A percentile compares a stretch with the other conserved stretches of the same genome.
These are phyloP conservation scores for Arachnopeziza araneosa DNA, from an alignment of 2,329 filamentous ascomycete species.

Conservation along the genomic window DNA sequence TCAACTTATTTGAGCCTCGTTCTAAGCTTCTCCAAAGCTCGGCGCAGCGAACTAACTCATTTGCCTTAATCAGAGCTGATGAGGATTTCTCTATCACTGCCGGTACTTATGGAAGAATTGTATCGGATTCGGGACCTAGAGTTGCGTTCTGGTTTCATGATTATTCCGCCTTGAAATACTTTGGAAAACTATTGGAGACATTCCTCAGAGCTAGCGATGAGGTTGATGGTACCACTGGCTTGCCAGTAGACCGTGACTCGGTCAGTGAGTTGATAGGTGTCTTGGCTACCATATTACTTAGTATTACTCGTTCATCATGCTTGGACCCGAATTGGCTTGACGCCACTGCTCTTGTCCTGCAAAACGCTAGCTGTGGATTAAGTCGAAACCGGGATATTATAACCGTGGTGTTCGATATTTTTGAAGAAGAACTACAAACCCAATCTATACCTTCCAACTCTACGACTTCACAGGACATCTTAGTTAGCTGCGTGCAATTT, in stretches of 20 bases:
- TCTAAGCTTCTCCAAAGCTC: slow-evolving; percentile 10
- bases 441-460: slow-evolving; percentile 35
- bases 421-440: slow-evolving; percentile 60
- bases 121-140: slow-evolving; percentile 71
- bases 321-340: slow-evolving; percentile 37
- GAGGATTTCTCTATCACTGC: slow-evolving; percentile 56
- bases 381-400: slow-evolving; percentile 65
- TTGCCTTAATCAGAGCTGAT: slow-evolving; percentile 28
- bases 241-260: slow-evolving; percentile 49
- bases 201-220: slow-evolving; percentile 51
- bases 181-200: slow-evolving; percentile 70
- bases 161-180: slow-evolving; percentile 74
- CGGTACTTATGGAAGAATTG: slow-evolving; percentile 64
- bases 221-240: slow-evolving; percentile 39
- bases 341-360: slow-evolving; percentile 38
- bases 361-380: slow-evolving; percentile 52
- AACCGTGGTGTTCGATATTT: slow-evolving; percentile 74
- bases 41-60: slow-evolving; percentile 8
- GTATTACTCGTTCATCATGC: slow-evolving; percentile 13
- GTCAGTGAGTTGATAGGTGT: slow-evolving; percentile 69
- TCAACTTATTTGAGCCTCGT: slow-evolving; percentile 56
- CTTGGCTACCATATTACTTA: slow-evolving; percentile 63
- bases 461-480: slow-evolving; percentile 52
- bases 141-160: slow-evolving; percentile 68
- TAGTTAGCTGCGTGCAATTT: slow-evolving; percentile 72